Conservation (phyloP, 352 stramenopile species). For the Phytopythium mirpurense region DNA sequence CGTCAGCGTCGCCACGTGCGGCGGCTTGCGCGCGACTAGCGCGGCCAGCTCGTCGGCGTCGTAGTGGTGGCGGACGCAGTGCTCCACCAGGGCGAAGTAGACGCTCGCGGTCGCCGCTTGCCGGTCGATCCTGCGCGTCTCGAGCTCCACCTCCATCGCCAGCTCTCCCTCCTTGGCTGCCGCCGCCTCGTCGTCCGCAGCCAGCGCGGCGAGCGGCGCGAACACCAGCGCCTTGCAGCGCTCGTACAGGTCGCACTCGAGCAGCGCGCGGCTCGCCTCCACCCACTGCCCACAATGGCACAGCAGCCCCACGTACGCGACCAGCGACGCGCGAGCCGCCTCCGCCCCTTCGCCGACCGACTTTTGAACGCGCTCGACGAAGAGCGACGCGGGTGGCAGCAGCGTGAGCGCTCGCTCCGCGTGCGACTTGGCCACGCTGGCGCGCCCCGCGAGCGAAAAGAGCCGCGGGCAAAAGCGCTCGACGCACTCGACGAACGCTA, state of each 20-base stretch:
- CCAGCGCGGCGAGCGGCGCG: constrained; percentile 1
- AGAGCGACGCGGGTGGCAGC: constrained; percentile 46
- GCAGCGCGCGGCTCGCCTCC: constrained; percentile 53
- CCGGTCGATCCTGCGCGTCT: constrained; percentile 9
- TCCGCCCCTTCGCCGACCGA: not conserved
- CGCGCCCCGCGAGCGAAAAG: constrained; percentile 54
- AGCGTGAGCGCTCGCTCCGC: constrained; percentile 63
- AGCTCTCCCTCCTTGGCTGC: not conserved
- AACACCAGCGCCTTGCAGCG: constrained; percentile 38
- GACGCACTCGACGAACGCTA: constrained; percentile 60
- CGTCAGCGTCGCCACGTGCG: constrained; percentile 48
- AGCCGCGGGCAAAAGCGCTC: constrained; percentile 53
- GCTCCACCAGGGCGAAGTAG: constrained; percentile 65
- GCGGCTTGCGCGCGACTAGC: constrained; percentile 47
- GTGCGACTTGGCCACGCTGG: constrained; percentile 38
- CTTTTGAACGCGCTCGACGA: constrained; percentile 29
- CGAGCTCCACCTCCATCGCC: constrained; percentile 1
- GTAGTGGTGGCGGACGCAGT: constrained; percentile 46
- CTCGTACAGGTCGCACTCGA: constrained; percentile 61
- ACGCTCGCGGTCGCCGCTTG: constrained; percentile 20
- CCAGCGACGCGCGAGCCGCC: constrained; percentile 26
- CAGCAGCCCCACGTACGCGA: constrained; percentile 61
- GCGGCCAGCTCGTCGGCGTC: constrained; percentile 34
- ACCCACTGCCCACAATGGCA: constrained; percentile 40
- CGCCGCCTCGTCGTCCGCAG: not conserved